A percentile compares a stretch with the other conserved stretches of the same genome.
Conservation (phyloP, 2,329 filamentous ascomycete species). For the Aureobasidium sp. region DNA sequence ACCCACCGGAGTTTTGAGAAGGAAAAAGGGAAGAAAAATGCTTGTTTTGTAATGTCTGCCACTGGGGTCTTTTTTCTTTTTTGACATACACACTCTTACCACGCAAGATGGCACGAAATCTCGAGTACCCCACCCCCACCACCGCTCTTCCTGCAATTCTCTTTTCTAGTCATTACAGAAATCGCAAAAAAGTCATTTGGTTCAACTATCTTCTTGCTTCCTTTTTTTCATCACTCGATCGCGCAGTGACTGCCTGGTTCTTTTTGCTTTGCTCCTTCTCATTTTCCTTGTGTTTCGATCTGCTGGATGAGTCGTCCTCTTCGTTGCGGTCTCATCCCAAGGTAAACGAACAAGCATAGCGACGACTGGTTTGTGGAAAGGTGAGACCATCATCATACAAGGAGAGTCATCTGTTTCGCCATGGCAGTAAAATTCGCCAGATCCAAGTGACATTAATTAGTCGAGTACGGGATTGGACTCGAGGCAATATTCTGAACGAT, state of each 20-base stretch:
- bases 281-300: background rate
- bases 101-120: background rate
- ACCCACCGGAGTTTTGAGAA: conserved; percentile 3
- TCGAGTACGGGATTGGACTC: too few species aligned
- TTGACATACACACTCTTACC: conserved; percentile 6
- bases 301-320: background rate
- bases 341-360: too few species aligned
- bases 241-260: background rate
- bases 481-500: too few species aligned
- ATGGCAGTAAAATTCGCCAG: too few species aligned
- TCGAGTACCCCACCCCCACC: background rate
- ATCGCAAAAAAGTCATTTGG: conserved; percentile 7
- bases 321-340: background rate
- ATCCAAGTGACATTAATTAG: too few species aligned
- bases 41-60: conserved; percentile 8
- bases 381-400: too few species aligned
- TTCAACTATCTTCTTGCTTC: background rate
- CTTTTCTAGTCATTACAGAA: background rate
- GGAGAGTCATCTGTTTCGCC: too few species aligned
- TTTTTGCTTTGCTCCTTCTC: background rate
- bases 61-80: background rate
- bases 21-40: background rate
- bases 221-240: too few species aligned
- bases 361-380: too few species aligned
- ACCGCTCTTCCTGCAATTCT: background rate